Evolutionary conservation across 192 early-diverging fungal species (phyloP), one percentile per base, ranked within the genome.

Genomic region (Rhizophagus prolifer): DNA sequence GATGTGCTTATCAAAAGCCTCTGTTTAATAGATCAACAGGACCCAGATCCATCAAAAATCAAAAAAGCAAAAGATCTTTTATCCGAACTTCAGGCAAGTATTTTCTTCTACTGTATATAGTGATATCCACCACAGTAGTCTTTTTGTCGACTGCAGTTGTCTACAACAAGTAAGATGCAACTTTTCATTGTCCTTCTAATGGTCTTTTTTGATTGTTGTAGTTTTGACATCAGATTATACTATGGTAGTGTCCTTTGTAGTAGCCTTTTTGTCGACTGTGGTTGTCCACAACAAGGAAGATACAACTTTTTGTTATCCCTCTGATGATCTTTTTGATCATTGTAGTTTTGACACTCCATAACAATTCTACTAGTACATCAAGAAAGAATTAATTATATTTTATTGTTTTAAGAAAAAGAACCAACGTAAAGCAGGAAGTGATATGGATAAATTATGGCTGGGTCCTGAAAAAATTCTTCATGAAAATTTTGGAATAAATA

Each of bases 1-100:
- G 31, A 31, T 4, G 2, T 4, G 31, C 2, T 31, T 31, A 31
- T 31, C 4, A 31, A 31, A 31, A 31, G 31, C 2, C 31, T 31
- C 31, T 2, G 31, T 4, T 31, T 31, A 31, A 31, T 31, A n/a
- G n/a, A n/a, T n/a, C n/a, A n/a, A n/a, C 31, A 4, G 31, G 4
- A 4, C 31, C 0, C 31, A 4, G 31, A 31, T 31, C 31, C 4
- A 2, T 47, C 3, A 59, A 54, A 72, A 72, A 31, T 72, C 28
- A 19, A 28, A 28, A 72, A 58, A 72, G 70, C 70, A 59, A 72
- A 59, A 0, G 54, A 59, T 34, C 70, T 72, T 72, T 59, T 72
- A 72, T 9, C 4, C 13, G n/a, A 30, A 58, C 21, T 26, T 72
- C 70, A 72, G 54, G 50, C 25, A 72, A 59, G 70, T 72, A 59